Base-by-base conservation (phyloP, 2,329 filamentous ascomycete species). In the Botryosphaeria dothidea region DNA sequence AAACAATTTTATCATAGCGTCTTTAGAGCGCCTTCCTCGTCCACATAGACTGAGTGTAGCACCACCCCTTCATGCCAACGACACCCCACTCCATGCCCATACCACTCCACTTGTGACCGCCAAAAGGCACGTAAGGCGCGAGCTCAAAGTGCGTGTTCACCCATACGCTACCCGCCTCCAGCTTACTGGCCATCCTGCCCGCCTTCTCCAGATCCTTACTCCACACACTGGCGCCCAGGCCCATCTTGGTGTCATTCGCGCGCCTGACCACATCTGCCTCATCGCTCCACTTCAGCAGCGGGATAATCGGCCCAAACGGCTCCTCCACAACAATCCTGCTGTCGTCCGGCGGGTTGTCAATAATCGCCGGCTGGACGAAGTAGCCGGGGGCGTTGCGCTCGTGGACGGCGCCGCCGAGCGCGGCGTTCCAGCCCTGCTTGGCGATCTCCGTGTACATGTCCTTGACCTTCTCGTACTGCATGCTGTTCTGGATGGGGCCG, bases 271-370 rank as follows among this genome's bases (percentile, higher is more conserved):
- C 78, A 83, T 75, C 74, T 3, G 73, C 73, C 66, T 91, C 88
- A 31, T 84, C 80, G 0, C 78, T 77, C 86, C 87, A 91, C 23
- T 81, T 83, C 63, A 90, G 71, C 6, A 90, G 76, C 0, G 88
- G 88, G 0, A 90, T 80, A 36, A 91, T 86, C 0, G 89, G 89
- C 0, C 66, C 86, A 68, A 88, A 89, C 3, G 85, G 84, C 71
- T 89, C 87, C 69, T 88, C 86, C 29, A 78, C 74, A 6, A 88
- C 85, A 23, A 88, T 79, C 6, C 81, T 74, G 1, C 84, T 83
- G 41, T 83, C 78, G 67, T 87, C 84, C 0, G 84, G 82, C 27
- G 86, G 85, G 67, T 85, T 84, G 46, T 83, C 80, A 29, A 88
- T 82, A 64, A 89, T 86, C 1, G 86, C 86, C 0, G 87, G 86